Conservation (phyloP, 768 basidiomycete genomes). For the Tephrocybe sp. region DNA sequence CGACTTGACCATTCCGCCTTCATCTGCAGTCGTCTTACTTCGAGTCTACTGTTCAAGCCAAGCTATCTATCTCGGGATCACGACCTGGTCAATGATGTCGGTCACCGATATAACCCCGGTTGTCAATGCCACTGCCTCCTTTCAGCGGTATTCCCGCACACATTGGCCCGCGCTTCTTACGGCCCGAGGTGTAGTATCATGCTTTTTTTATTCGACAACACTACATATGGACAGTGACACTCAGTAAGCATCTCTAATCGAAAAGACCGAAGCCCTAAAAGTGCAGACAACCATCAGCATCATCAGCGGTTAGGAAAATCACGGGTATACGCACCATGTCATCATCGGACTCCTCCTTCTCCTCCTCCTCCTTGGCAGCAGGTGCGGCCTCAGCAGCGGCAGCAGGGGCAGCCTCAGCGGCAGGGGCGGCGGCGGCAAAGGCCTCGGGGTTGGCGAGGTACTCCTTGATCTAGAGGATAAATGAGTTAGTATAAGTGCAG, state of each 20-base stretch:
- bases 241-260: slow-evolving; percentile 50
- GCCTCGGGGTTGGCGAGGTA: slow-evolving; percentile 97
- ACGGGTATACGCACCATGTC: slow-evolving; percentile 66
- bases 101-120: slow-evolving; percentile 12
- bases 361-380: slow-evolving; percentile 69
- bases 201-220: slow-evolving; percentile 15
- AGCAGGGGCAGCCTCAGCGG: slow-evolving; percentile 53
- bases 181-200: slow-evolving; percentile 8
- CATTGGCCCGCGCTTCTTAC: slow-evolving; percentile 6
- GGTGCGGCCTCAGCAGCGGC: slow-evolving; percentile 39
- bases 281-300: slow-evolving; percentile 13
- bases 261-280: slow-evolving; percentile 92
- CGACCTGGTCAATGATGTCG: slow-evolving; percentile 3
- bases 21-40: not conserved
- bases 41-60: not conserved
- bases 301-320: not conserved
- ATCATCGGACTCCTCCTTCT: slow-evolving; percentile 84
- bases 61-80: not conserved
- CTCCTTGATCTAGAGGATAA: slow-evolving; percentile 73
- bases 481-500: slow-evolving; percentile 15
- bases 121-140: not conserved
- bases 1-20: not conserved
- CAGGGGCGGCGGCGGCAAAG: slow-evolving; percentile 81
- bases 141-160: slow-evolving; percentile 7
- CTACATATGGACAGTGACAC: slow-evolving; percentile 15